These are phyloP conservation scores for Coniosporium tulheliwenetii DNA, from an alignment of 2,329 filamentous ascomycete species.

Conservation along the genomic window DNA sequence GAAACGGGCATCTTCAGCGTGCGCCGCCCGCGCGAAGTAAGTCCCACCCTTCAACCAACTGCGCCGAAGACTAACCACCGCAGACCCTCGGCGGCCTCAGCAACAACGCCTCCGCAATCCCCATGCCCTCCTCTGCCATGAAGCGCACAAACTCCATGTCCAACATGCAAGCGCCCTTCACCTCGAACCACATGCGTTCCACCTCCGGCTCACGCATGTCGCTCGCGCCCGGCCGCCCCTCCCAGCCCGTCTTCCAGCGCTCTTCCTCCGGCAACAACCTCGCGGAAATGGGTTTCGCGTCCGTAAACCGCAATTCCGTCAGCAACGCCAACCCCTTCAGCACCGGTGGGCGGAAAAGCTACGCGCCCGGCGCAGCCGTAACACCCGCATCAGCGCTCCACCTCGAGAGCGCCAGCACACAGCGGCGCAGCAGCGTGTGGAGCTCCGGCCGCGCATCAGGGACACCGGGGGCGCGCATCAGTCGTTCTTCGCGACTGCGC, in stretches of 20 bases:
- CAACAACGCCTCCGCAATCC: conserved; percentile 62
- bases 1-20: conserved; percentile 55
- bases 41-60: conserved; percentile 12
- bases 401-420: conserved; percentile 42
- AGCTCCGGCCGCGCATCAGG: conserved; percentile 32
- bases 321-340: conserved; percentile 47
- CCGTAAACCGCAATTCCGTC: conserved; percentile 71
- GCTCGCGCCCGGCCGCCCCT: conserved; percentile 68
- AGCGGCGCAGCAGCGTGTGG: conserved; percentile 60
- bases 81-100: conserved; percentile 79
- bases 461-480: conserved; percentile 49
- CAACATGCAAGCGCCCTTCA: conserved; percentile 47
- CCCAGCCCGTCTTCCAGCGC: conserved; percentile 74
- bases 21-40: conserved; percentile 78
- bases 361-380: conserved; percentile 40
- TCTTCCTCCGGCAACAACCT: conserved; percentile 72
- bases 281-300: conserved; percentile 64
- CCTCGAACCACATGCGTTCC: conserved; percentile 61
- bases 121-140: conserved; percentile 82
- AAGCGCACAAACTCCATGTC: conserved; percentile 78
- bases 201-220: conserved; percentile 74
- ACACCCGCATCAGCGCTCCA: conserved; percentile 30
- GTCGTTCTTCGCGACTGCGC: conserved; percentile 86
- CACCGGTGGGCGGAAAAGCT: conserved; percentile 51
- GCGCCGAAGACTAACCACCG: conserved; percentile 4